Base-by-base conservation (phyloP, 345 rosid genomes). In the Atalantia buxifolia region DNA sequence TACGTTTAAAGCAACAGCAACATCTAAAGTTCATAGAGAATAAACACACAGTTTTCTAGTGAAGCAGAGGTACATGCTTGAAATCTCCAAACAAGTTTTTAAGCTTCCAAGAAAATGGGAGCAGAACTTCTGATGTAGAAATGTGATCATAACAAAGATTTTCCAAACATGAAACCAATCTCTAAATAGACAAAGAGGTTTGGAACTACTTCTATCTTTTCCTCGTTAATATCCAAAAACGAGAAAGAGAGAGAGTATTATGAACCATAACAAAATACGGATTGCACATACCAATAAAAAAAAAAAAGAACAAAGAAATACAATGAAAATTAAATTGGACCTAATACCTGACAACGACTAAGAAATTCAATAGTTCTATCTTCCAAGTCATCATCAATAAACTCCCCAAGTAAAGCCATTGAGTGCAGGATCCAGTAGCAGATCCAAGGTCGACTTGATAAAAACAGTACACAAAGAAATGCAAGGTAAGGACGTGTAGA, bases 401-500 rank as follows among this genome's bases (percentile, higher is more conserved):
- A 70, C 66, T 91, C 95, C n/a, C 92, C 94, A 76, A 95, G 88
- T 81, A 95, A 82, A 78, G 97, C 96, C 78, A 93, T 83, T 28
- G 98, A 93, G 76, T 95, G 98, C 69, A 95, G 72, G 72, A 92
- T 95, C 98, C 98, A 95, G 85, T 95, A 95, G 87, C 98, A 95
- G 79, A 93, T 86, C 98, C 98, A 95, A 27, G 98, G 97, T 35
- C 98, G 98, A 82, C 97, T 95, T 87, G 77, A 53, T 5, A 78
- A 76, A 42, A 50, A 61, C 38, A 78, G 61, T 5, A 50, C 25
- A 30, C 53, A 75, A 36, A 78, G 9, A 64, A 53, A 9, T 35
- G 33, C 25, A 69, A 28, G 74, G 77, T 35, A 18, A 66, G 65
- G 61, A 22, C 35, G 13, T 7, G 4, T 48, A 4, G 25, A 25